A percentile compares a stretch with the other conserved stretches of the same genome.
These are phyloP conservation scores for Lagerstroemia speciosa DNA, from an alignment of 345 rosid species.

Conservation along the genomic window DNA sequence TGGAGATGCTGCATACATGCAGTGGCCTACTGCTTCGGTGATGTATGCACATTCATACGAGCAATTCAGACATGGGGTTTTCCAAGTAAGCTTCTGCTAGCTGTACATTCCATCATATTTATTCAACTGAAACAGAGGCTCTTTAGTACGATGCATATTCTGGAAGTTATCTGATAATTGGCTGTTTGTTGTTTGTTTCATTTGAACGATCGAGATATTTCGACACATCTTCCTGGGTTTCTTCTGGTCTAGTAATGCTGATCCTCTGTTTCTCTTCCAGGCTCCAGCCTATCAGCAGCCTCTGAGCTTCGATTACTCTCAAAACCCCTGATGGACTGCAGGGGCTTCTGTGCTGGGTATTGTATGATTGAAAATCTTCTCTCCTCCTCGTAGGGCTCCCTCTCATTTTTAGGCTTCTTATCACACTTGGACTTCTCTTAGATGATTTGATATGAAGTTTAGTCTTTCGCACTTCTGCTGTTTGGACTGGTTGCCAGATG, in stretches of 20 bases:
- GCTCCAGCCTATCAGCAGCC: conserved; percentile 78
- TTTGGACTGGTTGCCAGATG: no score
- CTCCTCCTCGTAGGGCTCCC: neutral
- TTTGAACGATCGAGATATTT: neutral
- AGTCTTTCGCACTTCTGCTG: no score
- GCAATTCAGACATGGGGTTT: conserved; percentile 60
- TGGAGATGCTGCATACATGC: conserved; percentile 54
- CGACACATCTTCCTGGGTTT: neutral
- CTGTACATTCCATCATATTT: neutral
- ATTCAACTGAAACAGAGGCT: no score
- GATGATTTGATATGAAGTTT: neutral
- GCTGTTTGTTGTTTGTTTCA: no score
- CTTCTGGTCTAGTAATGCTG: neutral
- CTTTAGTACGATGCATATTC: no score
- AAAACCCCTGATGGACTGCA: conserved; percentile 35
- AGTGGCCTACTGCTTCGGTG: conserved; percentile 79
- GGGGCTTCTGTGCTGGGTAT: conserved; percentile 9
- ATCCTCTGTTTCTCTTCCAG: conserved; percentile 21
- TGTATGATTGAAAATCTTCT: conserved; percentile 8
- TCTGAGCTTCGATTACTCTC: conserved; percentile 67
- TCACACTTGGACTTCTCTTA: neutral
- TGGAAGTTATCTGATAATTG: no score
- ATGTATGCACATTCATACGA: conserved; percentile 84
- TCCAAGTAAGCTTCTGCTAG: conserved; percentile 42
- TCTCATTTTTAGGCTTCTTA: neutral